Percentiles rank a stretch among this genome's conserved stretches.
Evolutionary conservation across 2,329 filamentous ascomycete genomes (phyloP).

Genomic region (Cyphellophora europaea): DNA sequence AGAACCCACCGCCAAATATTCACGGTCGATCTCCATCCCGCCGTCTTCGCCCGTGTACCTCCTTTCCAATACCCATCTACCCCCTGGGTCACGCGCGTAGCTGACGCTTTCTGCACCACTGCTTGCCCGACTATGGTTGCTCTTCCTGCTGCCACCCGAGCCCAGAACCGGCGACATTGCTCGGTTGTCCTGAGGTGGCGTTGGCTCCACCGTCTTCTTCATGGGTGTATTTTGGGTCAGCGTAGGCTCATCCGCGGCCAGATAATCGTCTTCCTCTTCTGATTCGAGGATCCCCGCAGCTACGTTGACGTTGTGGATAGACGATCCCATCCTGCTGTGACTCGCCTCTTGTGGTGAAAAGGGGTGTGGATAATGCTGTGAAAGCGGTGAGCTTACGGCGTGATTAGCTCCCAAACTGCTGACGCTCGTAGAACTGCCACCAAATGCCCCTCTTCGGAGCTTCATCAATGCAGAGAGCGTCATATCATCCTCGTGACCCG

Average conservation of each 20-base stretch:
- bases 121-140: slow-evolving; percentile 24
- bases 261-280: slow-evolving; percentile 19
- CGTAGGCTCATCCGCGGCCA: slow-evolving; percentile 13
- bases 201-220: slow-evolving; percentile 10
- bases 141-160: slow-evolving; percentile 9
- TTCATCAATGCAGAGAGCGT: slow-evolving; percentile 63
- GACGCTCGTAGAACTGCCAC: slow-evolving; percentile 67
- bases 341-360: slow-evolving; percentile 10
- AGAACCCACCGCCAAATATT: slow-evolving; percentile 20
- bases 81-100: slow-evolving; percentile 24
- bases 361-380: slow-evolving; percentile 20
- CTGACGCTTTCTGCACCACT: slow-evolving; percentile 28
- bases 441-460: slow-evolving; percentile 67
- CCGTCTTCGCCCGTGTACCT: slow-evolving; percentile 24
- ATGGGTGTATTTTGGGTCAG: slow-evolving; percentile 20
- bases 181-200: slow-evolving; percentile 13
- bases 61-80: slow-evolving; percentile 27
- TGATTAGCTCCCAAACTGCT: slow-evolving; percentile 38
- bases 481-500: slow-evolving; percentile 55
- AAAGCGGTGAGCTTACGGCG: slow-evolving; percentile 26
- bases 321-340: slow-evolving; percentile 9
- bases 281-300: slow-evolving; percentile 18
- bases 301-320: slow-evolving; percentile 11
- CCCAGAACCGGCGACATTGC: slow-evolving; percentile 6
- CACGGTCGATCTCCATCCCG: slow-evolving; percentile 24